Percentiles rank a stretch among this genome's conserved stretches.
phyloP scores from a whole-genome alignment of 2,329 filamentous ascomycete species.

The Aureobasidium sp. region DNA sequence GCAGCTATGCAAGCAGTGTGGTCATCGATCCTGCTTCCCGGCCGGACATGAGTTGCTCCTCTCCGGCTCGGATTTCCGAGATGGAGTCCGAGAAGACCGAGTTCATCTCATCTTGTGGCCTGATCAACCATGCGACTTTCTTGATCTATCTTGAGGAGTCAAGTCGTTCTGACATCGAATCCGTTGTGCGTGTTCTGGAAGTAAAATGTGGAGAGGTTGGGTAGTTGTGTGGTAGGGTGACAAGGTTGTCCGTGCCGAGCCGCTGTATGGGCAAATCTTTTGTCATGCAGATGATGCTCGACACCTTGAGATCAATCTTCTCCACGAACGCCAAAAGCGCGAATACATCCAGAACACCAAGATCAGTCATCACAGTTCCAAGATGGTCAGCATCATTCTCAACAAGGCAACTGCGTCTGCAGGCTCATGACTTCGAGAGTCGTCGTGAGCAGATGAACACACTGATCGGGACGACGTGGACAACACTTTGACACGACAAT shows the following conservation, averaged over 20 bases:
- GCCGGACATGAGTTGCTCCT: constrained; percentile 3
- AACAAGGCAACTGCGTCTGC: too few species aligned
- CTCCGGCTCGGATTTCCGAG: neutral
- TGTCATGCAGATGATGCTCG: neutral
- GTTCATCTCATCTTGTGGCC: neutral
- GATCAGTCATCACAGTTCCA: too few species aligned
- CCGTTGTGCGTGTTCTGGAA: neutral
- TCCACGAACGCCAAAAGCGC: too few species aligned
- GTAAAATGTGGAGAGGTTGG: neutral
- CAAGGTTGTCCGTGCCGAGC: neutral
- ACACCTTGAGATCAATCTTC: too few species aligned
- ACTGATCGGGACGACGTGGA: too few species aligned
- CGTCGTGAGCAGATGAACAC: too few species aligned
- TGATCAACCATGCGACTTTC: neutral
- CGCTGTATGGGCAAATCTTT: neutral
- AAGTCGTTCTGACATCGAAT: neutral
- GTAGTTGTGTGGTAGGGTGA: neutral
- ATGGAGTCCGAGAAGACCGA: neutral
- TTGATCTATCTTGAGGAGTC: neutral
- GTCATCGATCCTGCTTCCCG: constrained; percentile 3
- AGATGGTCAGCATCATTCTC: too few species aligned
- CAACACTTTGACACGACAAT: too few species aligned
- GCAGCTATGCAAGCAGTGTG: neutral
- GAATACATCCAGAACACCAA: too few species aligned
- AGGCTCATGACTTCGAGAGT: too few species aligned